A percentile compares a stretch with the other conserved stretches of the same genome.
Evolutionary conservation across 2,329 filamentous ascomycete species (phyloP).

Genomic region (Pestalotiopsis sp.): DNA sequence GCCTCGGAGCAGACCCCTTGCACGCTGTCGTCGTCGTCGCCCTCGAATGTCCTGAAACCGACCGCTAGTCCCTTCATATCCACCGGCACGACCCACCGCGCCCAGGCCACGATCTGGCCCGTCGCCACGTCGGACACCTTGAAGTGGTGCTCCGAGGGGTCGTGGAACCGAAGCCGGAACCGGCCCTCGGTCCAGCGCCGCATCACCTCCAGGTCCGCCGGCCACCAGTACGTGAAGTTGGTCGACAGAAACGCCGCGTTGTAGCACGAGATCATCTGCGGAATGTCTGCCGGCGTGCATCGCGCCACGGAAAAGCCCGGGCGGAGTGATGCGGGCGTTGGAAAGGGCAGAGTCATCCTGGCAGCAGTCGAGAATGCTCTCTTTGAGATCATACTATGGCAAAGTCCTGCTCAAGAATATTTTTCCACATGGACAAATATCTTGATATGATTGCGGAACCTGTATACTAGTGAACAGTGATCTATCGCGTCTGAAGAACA

Average conservation of each 20-base stretch:
- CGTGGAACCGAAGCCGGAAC: constrained; percentile 26
- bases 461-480: too few relatives aligned
- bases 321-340: constrained; percentile 3
- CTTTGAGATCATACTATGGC: not conserved
- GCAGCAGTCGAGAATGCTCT: not conserved
- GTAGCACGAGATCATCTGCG: constrained; percentile 20
- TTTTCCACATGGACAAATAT: not conserved
- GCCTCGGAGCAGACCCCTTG: constrained; percentile 1
- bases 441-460: not conserved
- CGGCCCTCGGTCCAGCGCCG: constrained; percentile 26
- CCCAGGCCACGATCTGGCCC: constrained; percentile 25
- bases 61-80: constrained; percentile 20
- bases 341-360: constrained; percentile 15
- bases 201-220: constrained; percentile 23
- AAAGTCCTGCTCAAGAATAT: not conserved
- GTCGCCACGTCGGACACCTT: constrained; percentile 27
- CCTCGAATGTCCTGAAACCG: constrained; percentile 25
- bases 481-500: too few relatives aligned
- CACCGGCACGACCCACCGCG: constrained; percentile 28
- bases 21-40: constrained; percentile 2
- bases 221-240: constrained; percentile 33
- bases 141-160: constrained; percentile 28
- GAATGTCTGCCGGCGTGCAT: constrained; percentile 19
- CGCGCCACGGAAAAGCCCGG: constrained; percentile 12
- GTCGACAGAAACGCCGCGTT: constrained; percentile 27